These are phyloP conservation scores for Arthrobotrys megalospora DNA, from an alignment of 2,329 filamentous ascomycete species.

Conservation along the genomic window DNA sequence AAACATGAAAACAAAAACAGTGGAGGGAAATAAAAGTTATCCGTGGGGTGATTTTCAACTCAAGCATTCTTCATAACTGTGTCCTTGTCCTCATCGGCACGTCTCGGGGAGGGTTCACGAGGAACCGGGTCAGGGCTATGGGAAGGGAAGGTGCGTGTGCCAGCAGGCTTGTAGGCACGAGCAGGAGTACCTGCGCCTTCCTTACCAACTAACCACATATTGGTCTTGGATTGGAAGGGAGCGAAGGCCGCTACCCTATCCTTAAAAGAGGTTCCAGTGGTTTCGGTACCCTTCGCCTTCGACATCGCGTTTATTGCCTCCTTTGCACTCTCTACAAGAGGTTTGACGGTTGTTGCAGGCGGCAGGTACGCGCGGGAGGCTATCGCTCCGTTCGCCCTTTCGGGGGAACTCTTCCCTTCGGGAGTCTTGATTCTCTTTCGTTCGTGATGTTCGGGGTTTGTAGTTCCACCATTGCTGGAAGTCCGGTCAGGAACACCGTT, in stretches of 20 bases:
- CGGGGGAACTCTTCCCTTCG: neutral
- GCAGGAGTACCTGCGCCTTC: slow-evolving; percentile 40
- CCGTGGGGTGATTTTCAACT: slow-evolving; percentile 1
- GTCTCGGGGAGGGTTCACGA: slow-evolving; percentile 34
- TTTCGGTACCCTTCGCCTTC: neutral
- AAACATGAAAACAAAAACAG: neutral
- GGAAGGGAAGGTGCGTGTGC: slow-evolving; percentile 35
- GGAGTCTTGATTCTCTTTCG: neutral
- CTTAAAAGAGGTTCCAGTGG: slow-evolving; percentile 34
- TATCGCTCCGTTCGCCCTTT: neutral
- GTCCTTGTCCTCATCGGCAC: slow-evolving; percentile 30
- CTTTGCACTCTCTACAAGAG: slow-evolving; percentile 33
- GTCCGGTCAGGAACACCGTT: neutral
- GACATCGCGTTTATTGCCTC: slow-evolving; percentile 1
- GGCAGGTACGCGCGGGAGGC: neutral
- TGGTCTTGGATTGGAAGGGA: slow-evolving; percentile 40
- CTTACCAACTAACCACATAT: slow-evolving; percentile 38
- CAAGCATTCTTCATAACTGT: slow-evolving; percentile 17
- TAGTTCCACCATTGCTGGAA: neutral
- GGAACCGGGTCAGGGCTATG: slow-evolving; percentile 36
- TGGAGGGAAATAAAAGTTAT: neutral
- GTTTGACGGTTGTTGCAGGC: neutral
- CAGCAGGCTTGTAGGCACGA: slow-evolving; percentile 51
- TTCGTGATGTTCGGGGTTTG: neutral
- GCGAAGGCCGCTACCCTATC: slow-evolving; percentile 43